These are phyloP conservation scores for Thymus quinquecostatus DNA, from an alignment of 257 asterid genomes.

Conservation along the genomic window DNA sequence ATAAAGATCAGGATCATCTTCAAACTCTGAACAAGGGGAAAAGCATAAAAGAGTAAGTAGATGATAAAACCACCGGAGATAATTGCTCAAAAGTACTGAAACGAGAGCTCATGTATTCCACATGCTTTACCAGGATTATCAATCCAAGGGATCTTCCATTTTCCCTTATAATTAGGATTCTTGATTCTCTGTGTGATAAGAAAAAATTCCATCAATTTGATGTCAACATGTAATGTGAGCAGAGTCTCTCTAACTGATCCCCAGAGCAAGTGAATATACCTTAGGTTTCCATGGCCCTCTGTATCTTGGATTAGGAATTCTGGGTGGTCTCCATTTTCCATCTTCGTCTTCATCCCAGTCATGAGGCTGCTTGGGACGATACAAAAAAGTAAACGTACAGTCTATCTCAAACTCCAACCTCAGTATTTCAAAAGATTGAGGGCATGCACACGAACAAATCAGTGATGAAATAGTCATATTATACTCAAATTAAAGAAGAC, in stretches of 20 bases:
- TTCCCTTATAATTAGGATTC: slow-evolving; percentile 92
- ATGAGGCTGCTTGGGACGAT: slow-evolving; percentile 62
- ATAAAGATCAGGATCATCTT: slow-evolving; percentile 90
- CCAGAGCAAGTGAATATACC: slow-evolving; percentile 39
- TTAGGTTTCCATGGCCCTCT: slow-evolving; percentile 82
- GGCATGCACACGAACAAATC: neutral
- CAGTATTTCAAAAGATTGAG: neutral
- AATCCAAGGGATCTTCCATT: slow-evolving; percentile 91
- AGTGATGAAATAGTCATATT: neutral
- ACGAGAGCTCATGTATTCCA: neutral
- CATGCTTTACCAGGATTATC: slow-evolving; percentile 80
- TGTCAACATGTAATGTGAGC: slow-evolving; percentile 13
- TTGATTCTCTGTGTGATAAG: slow-evolving; percentile 62
- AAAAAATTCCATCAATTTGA: slow-evolving; percentile 17
- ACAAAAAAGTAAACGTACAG: slow-evolving; percentile 26
- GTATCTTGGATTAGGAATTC: slow-evolving; percentile 78
- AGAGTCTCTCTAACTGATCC: slow-evolving; percentile 13
- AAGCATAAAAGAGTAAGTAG: neutral
- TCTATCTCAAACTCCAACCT: slow-evolving; percentile 1
- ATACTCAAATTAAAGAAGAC: neutral
- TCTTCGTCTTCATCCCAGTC: slow-evolving; percentile 98
- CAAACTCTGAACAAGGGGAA: slow-evolving; percentile 57
- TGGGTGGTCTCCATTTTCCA: slow-evolving; percentile 84
- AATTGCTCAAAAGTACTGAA: slow-evolving; percentile 14
- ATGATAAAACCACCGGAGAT: neutral